These are phyloP conservation scores for Quercus lobata DNA, from an alignment of 331 rosid species.

Conservation along the genomic window DNA sequence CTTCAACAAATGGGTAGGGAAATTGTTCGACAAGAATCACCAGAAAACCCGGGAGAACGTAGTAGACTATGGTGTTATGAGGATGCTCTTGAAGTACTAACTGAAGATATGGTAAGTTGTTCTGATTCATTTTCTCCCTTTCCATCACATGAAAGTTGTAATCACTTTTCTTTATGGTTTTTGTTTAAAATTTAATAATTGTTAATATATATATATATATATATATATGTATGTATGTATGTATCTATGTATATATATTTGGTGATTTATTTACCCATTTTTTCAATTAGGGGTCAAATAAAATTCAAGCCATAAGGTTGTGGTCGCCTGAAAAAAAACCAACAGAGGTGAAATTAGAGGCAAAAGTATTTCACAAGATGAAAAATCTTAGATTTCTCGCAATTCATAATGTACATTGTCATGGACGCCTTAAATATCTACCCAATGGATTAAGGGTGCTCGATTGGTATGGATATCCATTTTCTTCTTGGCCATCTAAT, in stretches of 20 bases:
- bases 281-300: conserved; percentile 17
- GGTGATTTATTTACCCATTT: not conserved
- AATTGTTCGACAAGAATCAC: too few relatives aligned
- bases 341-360: conserved; percentile 12
- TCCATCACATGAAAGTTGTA: not conserved
- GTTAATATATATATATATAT: too few relatives aligned
- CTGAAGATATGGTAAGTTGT: too few relatives aligned
- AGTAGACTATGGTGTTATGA: too few relatives aligned
- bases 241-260: not conserved
- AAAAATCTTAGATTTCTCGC: conserved; percentile 25
- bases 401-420: conserved; percentile 7
- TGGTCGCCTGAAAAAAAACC: conserved; percentile 2
- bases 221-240: too few relatives aligned
- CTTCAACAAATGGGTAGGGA: too few relatives aligned
- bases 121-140: too few relatives aligned
- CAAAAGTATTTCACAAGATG: not conserved
- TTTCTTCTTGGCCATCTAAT: too few relatives aligned
- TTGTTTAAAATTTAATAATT: not conserved
- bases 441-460: conserved; percentile 2
- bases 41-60: too few relatives aligned
- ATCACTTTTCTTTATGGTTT: not conserved
- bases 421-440: conserved; percentile 11
- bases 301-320: conserved; percentile 26
- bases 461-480: too few relatives aligned
- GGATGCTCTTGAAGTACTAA: too few relatives aligned